A percentile compares a stretch with the other conserved stretches of the same genome.
phyloP scores from a whole-genome alignment of 371 early-diverging fungal species.

The Syncephalastrum racemosum region DNA sequence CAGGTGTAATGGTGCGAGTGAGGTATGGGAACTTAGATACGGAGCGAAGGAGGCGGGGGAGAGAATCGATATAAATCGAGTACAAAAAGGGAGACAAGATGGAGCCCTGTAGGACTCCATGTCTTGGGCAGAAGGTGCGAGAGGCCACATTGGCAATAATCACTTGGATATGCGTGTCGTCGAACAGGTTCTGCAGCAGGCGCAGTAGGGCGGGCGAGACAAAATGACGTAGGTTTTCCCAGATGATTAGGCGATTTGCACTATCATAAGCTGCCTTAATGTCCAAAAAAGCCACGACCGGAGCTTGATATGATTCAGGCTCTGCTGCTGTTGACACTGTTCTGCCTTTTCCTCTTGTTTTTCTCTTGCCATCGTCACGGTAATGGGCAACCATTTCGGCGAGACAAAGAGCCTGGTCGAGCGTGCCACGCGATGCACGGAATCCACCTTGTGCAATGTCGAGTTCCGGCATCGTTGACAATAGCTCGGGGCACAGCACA shows the following conservation, averaged over 20 bases:
- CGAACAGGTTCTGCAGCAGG: conserved; percentile 1
- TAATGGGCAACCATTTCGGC: conserved; percentile 15
- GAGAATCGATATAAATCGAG: neutral
- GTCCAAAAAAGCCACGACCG: conserved; percentile 24
- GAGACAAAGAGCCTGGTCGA: conserved; percentile 27
- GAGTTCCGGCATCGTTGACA: conserved; percentile 1
- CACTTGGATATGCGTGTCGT: conserved; percentile 6
- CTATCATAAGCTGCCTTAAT: conserved; percentile 26
- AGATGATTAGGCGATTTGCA: conserved; percentile 16
- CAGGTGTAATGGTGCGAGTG: no score
- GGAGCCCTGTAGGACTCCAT: neutral
- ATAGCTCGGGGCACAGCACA: conserved; percentile 5
- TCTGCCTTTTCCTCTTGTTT: no score
- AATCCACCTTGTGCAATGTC: conserved; percentile 39
- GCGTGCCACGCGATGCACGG: conserved; percentile 14
- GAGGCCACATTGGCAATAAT: conserved; percentile 1
- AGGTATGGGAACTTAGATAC: no score
- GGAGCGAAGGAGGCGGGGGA: neutral
- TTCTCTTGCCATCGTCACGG: no score
- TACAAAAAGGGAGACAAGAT: neutral
- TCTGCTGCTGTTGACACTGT: no score
- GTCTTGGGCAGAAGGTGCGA: neutral
- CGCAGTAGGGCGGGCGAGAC: conserved; percentile 6
- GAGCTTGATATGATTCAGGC: no score
- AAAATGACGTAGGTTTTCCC: conserved; percentile 1